phyloP scores from a whole-genome alignment of 2,329 filamentous ascomycete species.

The Lachnellula hyalina region DNA sequence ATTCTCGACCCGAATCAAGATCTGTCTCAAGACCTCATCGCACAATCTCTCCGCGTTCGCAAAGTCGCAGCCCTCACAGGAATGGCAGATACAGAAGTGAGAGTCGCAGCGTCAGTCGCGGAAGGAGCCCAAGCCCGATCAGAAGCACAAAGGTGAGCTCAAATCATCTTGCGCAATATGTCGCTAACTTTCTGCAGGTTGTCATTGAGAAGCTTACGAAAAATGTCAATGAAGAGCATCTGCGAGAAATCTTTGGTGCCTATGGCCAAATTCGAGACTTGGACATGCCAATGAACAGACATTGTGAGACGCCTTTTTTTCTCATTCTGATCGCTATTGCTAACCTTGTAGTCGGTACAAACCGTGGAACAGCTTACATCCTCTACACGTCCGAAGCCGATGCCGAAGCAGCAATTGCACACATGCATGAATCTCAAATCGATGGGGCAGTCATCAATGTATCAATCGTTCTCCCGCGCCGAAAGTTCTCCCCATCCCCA shows the following conservation, averaged over 20 bases:
- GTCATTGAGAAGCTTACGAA: conserved; percentile 95
- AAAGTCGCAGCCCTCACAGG: conserved; percentile 22
- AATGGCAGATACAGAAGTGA: conserved; percentile 29
- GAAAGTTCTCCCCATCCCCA: conserved; percentile 73
- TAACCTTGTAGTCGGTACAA: conserved; percentile 64
- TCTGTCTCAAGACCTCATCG: conserved; percentile 26
- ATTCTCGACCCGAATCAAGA: conserved; percentile 19
- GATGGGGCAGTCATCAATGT: conserved; percentile 33
- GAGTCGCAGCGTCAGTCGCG: conserved; percentile 29
- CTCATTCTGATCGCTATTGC: conserved; percentile 8
- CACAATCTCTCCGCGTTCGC: conserved; percentile 27
- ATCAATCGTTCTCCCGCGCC: conserved; percentile 32
- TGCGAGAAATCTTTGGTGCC: conserved; percentile 85
- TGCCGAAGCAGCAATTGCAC: conserved; percentile 82
- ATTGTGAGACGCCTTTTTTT: conserved; percentile 52
- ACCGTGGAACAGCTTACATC: conserved; percentile 91
- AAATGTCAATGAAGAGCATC: conserved; percentile 83
- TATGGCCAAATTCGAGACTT: conserved; percentile 84
- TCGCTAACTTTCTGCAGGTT: conserved; percentile 52
- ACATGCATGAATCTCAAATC: conserved; percentile 93
- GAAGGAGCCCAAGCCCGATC: conserved; percentile 32
- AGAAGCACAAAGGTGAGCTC: conserved; percentile 48
- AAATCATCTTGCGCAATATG: conserved; percentile 1
- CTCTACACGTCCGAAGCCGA: conserved; percentile 71
- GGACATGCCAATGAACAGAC: conserved; percentile 82